Percentiles rank a stretch among this genome's conserved stretches.
phyloP scores from a whole-genome alignment of 257 asterid species.

The Nicotiana attenuata region DNA sequence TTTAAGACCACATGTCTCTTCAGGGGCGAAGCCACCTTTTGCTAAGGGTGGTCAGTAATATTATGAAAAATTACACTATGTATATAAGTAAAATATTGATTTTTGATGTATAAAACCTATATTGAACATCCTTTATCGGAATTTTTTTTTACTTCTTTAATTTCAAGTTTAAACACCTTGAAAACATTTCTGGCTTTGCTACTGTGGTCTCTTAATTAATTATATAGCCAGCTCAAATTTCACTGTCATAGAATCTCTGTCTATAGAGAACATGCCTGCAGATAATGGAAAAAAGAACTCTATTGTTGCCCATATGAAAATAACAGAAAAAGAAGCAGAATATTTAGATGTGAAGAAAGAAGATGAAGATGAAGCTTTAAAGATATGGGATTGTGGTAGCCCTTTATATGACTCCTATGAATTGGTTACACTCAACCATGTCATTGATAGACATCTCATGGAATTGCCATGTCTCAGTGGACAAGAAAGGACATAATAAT shows the following conservation, averaged over 20 bases:
- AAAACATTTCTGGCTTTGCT: too few relatives aligned
- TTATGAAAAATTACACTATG: too few relatives aligned
- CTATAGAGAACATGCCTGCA: neutral
- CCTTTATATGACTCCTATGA: conserved; percentile 67
- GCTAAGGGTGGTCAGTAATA: too few relatives aligned
- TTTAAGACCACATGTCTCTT: too few relatives aligned
- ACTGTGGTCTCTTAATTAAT: too few relatives aligned
- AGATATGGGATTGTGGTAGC: conserved; percentile 54
- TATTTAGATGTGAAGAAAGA: neutral
- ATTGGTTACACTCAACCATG: conserved; percentile 42
- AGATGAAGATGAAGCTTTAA: neutral
- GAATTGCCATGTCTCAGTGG: conserved; percentile 31
- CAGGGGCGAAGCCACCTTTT: too few relatives aligned
- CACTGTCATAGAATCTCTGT: neutral
- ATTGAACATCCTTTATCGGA: too few relatives aligned
- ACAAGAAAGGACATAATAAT: conserved; percentile 4
- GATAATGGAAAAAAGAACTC: neutral
- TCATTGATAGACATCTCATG: conserved; percentile 49
- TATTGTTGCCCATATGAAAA: neutral
- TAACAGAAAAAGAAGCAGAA: neutral
- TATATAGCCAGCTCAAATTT: neutral
- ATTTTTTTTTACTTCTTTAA: too few relatives aligned
- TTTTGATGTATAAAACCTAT: too few relatives aligned
- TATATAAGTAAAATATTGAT: too few relatives aligned
- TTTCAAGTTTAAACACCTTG: too few relatives aligned